These are phyloP conservation scores for Astrothelium subdiscretum DNA, from an alignment of 495 filamentous ascomycete species.

Conservation along the genomic window DNA sequence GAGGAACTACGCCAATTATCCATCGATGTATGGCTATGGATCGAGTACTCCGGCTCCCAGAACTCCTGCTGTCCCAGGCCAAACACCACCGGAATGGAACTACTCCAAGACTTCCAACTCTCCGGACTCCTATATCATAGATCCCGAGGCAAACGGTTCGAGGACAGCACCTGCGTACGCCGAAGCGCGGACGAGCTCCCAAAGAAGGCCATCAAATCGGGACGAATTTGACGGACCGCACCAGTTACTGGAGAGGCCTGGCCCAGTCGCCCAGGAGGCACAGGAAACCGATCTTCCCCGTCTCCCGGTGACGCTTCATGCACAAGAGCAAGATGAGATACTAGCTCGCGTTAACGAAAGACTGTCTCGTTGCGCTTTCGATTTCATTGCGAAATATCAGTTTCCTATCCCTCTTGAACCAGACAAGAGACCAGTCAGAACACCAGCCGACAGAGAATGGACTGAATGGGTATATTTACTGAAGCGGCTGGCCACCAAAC, in stretches of 20 bases:
- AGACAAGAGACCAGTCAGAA: constrained; percentile 68
- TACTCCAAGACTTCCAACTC: background rate
- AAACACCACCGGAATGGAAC: background rate
- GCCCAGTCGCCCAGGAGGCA: constrained; percentile 51
- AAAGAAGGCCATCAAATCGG: constrained; percentile 64
- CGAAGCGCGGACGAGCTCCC: constrained; percentile 26
- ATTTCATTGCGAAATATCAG: constrained; percentile 81
- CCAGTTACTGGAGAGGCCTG: constrained; percentile 60
- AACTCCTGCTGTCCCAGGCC: background rate
- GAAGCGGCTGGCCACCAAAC: constrained; percentile 73
- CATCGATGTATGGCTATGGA: background rate
- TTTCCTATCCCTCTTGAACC: constrained; percentile 73
- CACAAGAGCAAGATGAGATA: constrained; percentile 73
- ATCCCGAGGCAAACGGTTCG: background rate
- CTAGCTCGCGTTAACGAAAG: constrained; percentile 70
- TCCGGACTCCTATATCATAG: background rate
- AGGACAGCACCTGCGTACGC: background rate
- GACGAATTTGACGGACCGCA: constrained; percentile 84
- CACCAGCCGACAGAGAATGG: constrained; percentile 76
- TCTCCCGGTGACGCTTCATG: constrained; percentile 69
- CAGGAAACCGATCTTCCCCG: constrained; percentile 70
- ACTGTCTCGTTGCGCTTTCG: constrained; percentile 72
- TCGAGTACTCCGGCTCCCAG: background rate
- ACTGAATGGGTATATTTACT: constrained; percentile 86
- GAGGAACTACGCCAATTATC: background rate